Conservation (phyloP, 352 stramenopile species). For the Phytophthora sansomeana region DNA sequence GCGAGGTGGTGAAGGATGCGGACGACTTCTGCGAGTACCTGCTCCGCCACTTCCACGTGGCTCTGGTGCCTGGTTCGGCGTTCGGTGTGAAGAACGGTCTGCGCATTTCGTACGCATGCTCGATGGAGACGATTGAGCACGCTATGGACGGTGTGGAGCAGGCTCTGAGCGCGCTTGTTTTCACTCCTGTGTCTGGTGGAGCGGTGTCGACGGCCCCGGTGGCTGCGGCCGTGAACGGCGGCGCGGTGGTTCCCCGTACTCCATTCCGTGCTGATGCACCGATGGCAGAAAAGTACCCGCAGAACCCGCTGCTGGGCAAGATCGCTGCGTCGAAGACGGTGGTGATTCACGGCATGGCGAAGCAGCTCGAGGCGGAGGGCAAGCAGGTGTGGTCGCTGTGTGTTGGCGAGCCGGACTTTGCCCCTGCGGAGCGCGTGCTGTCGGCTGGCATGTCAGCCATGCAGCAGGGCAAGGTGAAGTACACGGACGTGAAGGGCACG, state of each 20-base stretch:
- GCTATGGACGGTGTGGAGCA: conserved; percentile 74
- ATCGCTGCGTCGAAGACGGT: conserved; percentile 90
- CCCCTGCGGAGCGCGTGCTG: conserved; percentile 88
- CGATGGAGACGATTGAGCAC: conserved; percentile 85
- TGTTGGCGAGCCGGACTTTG: conserved; percentile 95
- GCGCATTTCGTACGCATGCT: conserved; percentile 97
- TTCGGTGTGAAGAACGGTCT: conserved; percentile 95
- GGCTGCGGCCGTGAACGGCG: not conserved
- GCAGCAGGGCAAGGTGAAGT: conserved; percentile 89
- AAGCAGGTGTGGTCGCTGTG: conserved; percentile 94
- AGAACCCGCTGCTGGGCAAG: conserved; percentile 78
- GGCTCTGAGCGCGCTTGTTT: conserved; percentile 56
- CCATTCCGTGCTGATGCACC: conserved; percentile 6
- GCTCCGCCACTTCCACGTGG: conserved; percentile 92
- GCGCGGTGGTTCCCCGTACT: not conserved
- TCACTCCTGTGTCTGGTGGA: conserved; percentile 9
- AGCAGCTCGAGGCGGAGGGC: conserved; percentile 95
- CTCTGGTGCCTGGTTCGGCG: conserved; percentile 94
- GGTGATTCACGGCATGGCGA: conserved; percentile 94
- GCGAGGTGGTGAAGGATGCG: conserved; percentile 54
- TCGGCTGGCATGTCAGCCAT: conserved; percentile 85
- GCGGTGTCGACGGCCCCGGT: not conserved
- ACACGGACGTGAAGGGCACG: conserved; percentile 96
- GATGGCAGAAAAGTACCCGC: conserved; percentile 55
- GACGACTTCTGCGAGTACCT: conserved; percentile 94